Conservation (phyloP, 1,139 yeast species). For the Pichia sp. region DNA sequence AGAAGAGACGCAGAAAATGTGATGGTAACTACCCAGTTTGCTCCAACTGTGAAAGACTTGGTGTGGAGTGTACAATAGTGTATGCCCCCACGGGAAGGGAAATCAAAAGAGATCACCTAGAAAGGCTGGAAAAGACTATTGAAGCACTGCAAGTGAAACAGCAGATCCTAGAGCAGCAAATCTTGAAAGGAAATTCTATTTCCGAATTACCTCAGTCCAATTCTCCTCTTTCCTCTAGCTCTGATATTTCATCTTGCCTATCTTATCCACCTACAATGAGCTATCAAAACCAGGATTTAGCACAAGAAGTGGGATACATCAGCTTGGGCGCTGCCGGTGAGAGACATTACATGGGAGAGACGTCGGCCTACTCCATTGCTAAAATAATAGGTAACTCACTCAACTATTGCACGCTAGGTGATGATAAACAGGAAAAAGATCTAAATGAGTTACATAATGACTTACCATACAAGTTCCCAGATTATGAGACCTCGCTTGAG, state of each 20-base stretch:
- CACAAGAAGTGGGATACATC: conserved; percentile 25
- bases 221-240: conserved; percentile 3
- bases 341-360: conserved; percentile 24
- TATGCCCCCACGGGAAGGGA: conserved; percentile 48
- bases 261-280: conserved; percentile 8
- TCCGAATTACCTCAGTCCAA: background rate
- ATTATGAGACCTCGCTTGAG: conserved; percentile 24
- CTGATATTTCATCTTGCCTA: background rate
- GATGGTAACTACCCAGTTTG: conserved; percentile 47
- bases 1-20: conserved; percentile 40
- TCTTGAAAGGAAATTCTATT: no score
- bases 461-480: conserved; percentile 29
- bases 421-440: no score
- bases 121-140: conserved; percentile 37
- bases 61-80: conserved; percentile 40
- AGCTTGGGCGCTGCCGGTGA: conserved; percentile 26
- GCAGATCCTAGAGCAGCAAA: no score
- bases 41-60: conserved; percentile 35
- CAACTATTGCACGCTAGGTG: conserved; percentile 13
- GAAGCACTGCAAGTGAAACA: conserved; percentile 29
- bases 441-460: no score
- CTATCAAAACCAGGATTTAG: conserved; percentile 15
- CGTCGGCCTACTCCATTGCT: conserved; percentile 27
- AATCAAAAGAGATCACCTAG: conserved; percentile 42
- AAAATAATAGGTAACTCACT: conserved; percentile 22